phyloP scores from a whole-genome alignment of 2,329 filamentous ascomycete species.

The Hypoxylon sp. region DNA sequence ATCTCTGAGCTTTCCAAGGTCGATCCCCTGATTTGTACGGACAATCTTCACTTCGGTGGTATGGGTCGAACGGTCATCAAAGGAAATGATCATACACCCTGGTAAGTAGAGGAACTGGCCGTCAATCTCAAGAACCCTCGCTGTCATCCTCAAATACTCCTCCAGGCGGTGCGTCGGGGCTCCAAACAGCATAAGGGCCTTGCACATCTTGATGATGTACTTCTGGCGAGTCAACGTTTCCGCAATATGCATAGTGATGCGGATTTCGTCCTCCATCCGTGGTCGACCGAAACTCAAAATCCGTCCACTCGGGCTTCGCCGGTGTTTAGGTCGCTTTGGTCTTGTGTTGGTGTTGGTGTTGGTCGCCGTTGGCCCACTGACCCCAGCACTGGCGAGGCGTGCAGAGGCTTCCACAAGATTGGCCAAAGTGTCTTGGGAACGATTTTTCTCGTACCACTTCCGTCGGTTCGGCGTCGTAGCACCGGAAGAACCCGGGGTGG shows the following conservation, averaged over 20 bases:
- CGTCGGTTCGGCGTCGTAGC: conserved; percentile 60
- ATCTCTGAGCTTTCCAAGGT: conserved; percentile 81
- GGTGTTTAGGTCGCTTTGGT: conserved; percentile 57
- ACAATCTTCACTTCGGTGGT: conserved; percentile 78
- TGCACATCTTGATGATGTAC: conserved; percentile 87
- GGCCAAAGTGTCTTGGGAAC: conserved; percentile 63
- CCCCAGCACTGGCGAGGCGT: conserved; percentile 57
- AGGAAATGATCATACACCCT: conserved; percentile 94
- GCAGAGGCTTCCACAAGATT: conserved; percentile 64
- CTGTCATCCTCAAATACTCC: conserved; percentile 92
- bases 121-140: conserved; percentile 89
- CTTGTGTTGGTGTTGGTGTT: conserved; percentile 29
- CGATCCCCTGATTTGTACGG: conserved; percentile 75
- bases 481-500: conserved; percentile 58
- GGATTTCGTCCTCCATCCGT: conserved; percentile 61
- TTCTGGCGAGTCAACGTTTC: conserved; percentile 82
- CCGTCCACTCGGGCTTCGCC: conserved; percentile 56
- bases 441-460: conserved; percentile 66
- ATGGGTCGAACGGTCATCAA: conserved; percentile 78
- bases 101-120: conserved; percentile 92
- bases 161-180: conserved; percentile 93
- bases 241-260: conserved; percentile 68
- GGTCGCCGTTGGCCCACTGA: conserved; percentile 32
- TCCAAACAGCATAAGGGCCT: conserved; percentile 89
- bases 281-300: conserved; percentile 57